Evolutionary conservation across 805 yeast genomes (phyloP).

Genomic region (Candida loeiensis): DNA sequence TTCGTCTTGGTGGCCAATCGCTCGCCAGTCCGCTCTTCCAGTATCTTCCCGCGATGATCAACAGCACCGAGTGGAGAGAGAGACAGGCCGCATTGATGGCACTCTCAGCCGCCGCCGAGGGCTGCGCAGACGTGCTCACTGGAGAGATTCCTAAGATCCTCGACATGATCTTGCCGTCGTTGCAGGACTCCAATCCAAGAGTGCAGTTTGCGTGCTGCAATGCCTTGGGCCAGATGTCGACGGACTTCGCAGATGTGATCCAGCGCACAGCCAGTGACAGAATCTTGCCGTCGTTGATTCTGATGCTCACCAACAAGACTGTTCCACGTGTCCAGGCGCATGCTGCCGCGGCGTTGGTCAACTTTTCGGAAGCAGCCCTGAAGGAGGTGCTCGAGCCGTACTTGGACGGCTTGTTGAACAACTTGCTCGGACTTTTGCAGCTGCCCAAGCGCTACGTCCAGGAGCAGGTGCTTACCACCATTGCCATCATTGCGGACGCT

Average conservation of each 20-base stretch:
- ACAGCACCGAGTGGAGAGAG: constrained; percentile 81
- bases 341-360: constrained; percentile 97
- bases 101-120: constrained; percentile 93
- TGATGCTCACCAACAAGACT: constrained; percentile 67
- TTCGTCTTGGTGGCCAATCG: constrained; percentile 77
- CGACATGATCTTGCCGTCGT: constrained; percentile 80
- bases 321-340: constrained; percentile 95
- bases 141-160: constrained; percentile 76
- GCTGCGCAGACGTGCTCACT: constrained; percentile 85
- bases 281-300: constrained; percentile 83
- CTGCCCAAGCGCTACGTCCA: constrained; percentile 91
- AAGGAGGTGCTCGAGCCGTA: constrained; percentile 90
- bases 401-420: constrained; percentile 72
- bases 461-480: constrained; percentile 94
- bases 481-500: constrained; percentile 96
- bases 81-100: constrained; percentile 98
- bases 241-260: constrained; percentile 88
- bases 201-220: constrained; percentile 98
- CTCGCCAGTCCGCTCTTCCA: constrained; percentile 85
- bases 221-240: constrained; percentile 93
- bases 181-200: constrained; percentile 84
- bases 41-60: constrained; percentile 78
- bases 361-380: constrained; percentile 88
- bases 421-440: constrained; percentile 71
- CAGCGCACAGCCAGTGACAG: constrained; percentile 77